phyloP scores from a whole-genome alignment of 2,329 filamentous ascomycete species.

The Trichoderma afroharzianum region DNA sequence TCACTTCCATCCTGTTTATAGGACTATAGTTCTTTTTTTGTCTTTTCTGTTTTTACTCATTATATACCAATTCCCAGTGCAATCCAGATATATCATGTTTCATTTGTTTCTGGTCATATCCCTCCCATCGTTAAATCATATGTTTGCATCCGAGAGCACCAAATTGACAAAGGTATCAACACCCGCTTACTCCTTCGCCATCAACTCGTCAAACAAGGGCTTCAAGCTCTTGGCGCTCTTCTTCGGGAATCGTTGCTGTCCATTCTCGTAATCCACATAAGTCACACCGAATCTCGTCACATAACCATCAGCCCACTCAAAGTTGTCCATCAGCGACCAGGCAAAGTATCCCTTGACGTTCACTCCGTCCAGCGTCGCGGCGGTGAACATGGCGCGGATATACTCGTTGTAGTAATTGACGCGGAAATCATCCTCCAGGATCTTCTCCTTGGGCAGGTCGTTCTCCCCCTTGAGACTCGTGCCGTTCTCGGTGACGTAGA shows the following conservation, averaged over 20 bases:
- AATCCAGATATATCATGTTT: neutral
- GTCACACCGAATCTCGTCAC: slow-evolving; percentile 82
- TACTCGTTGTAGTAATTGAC: slow-evolving; percentile 76
- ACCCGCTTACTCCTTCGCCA: slow-evolving; percentile 44
- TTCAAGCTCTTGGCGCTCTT: slow-evolving; percentile 74
- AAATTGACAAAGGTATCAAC: neutral
- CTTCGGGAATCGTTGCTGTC: slow-evolving; percentile 77
- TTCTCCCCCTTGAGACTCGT: slow-evolving; percentile 82
- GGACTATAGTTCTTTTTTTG: neutral
- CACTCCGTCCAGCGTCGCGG: slow-evolving; percentile 68
- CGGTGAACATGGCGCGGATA: slow-evolving; percentile 71
- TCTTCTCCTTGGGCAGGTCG: slow-evolving; percentile 64
- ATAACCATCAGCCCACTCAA: slow-evolving; percentile 90
- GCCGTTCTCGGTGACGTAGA: slow-evolving; percentile 88
- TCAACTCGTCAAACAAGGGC: slow-evolving; percentile 66
- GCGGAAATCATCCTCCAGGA: slow-evolving; percentile 79
- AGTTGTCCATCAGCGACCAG: slow-evolving; percentile 88
- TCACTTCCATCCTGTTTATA: neutral
- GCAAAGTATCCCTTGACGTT: slow-evolving; percentile 78
- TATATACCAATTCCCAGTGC: neutral
- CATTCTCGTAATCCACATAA: slow-evolving; percentile 76
- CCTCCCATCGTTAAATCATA: neutral
- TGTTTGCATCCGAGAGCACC: neutral
- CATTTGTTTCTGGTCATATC: neutral
- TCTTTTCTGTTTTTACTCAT: neutral